Percentiles rank a stretch among this genome's conserved stretches.
These are phyloP conservation scores for Fusarium albidum DNA, from an alignment of 2,329 filamentous ascomycete genomes.

Conservation along the genomic window DNA sequence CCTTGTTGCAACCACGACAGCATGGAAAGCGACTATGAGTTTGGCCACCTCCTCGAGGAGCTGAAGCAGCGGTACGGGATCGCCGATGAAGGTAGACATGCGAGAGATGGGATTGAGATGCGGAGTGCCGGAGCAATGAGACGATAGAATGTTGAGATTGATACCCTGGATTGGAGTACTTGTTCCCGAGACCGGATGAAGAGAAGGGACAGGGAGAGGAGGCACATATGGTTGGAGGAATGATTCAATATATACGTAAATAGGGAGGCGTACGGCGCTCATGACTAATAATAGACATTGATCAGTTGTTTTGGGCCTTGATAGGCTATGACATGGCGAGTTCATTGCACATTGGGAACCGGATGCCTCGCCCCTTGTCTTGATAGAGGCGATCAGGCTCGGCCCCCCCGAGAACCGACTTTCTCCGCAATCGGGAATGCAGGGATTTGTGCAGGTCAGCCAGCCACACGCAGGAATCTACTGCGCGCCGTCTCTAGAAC, in stretches of 20 bases:
- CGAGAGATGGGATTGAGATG: slow-evolving; percentile 31
- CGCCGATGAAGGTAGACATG: slow-evolving; percentile 11
- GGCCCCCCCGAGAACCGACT: no score
- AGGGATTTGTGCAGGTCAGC: no score
- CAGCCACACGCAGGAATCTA: no score
- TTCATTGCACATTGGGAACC: not conserved
- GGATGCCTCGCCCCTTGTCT: no score
- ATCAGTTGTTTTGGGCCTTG: no score
- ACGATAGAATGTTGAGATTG: slow-evolving; percentile 17
- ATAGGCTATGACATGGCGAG: not conserved
- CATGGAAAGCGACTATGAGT: slow-evolving; percentile 71
- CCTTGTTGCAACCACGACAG: slow-evolving; percentile 77
- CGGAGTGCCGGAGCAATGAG: slow-evolving; percentile 13
- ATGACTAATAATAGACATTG: no score
- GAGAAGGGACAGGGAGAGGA: slow-evolving; percentile 8
- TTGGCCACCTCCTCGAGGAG: slow-evolving; percentile 68
- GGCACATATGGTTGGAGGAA: slow-evolving; percentile 16
- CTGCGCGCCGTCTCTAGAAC: no score
- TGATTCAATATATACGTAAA: slow-evolving; percentile 4
- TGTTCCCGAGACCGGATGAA: not conserved
- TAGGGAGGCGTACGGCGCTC: not conserved
- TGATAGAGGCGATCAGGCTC: no score
- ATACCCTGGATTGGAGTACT: slow-evolving; percentile 23
- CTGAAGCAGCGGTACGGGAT: slow-evolving; percentile 56
- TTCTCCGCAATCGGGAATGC: no score